Conservation (phyloP, 2,329 filamentous ascomycete genomes). For the Acrocalymma vagum region DNA sequence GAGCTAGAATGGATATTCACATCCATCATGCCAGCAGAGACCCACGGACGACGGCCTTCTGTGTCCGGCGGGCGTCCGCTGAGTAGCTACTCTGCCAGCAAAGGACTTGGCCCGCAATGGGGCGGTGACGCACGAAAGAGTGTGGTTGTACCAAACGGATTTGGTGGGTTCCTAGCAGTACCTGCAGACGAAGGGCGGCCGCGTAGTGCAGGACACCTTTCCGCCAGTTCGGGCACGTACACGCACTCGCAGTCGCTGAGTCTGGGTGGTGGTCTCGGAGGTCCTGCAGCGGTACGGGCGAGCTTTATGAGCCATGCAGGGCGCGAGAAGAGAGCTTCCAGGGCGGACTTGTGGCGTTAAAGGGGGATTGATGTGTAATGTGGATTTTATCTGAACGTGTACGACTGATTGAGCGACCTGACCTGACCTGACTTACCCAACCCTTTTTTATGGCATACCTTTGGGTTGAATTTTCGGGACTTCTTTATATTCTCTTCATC, state of each 20-base stretch:
- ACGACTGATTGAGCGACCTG: too few relatives aligned
- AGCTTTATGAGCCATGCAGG: constrained; percentile 44
- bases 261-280: constrained; percentile 20
- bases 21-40: constrained; percentile 62
- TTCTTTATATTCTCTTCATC: too few relatives aligned
- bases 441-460: too few relatives aligned
- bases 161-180: constrained; percentile 72
- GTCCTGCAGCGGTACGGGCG: constrained; percentile 26
- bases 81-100: constrained; percentile 54
- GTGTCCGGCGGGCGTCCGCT: constrained; percentile 53
- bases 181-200: constrained; percentile 53
- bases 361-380: too few relatives aligned
- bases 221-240: constrained; percentile 32
- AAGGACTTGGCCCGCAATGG: constrained; percentile 64
- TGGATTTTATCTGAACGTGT: too few relatives aligned
- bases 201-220: constrained; percentile 40
- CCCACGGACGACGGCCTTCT: constrained; percentile 48
- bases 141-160: constrained; percentile 72
- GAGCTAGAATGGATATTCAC: constrained; percentile 75
- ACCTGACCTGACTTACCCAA: too few relatives aligned
- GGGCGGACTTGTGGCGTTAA: constrained; percentile 47
- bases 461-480: too few relatives aligned
- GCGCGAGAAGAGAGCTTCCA: constrained; percentile 41
- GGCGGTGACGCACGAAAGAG: constrained; percentile 67
- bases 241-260: constrained; percentile 35